These are phyloP conservation scores for Pueraria montana DNA, from an alignment of 306 rosid species.

Conservation along the genomic window DNA sequence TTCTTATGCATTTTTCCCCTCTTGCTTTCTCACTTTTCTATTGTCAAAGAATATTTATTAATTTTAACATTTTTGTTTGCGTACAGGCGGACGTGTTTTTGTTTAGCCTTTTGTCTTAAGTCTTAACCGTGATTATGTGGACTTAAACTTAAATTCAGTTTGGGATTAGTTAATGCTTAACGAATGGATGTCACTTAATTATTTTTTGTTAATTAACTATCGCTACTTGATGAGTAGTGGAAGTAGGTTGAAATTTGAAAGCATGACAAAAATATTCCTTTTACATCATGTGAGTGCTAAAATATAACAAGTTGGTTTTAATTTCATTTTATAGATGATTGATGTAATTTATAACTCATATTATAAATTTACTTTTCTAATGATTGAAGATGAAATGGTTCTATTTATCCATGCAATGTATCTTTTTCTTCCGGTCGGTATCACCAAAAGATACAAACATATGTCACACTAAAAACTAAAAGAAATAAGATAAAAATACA, in stretches of 20 bases:
- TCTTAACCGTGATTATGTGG: background rate
- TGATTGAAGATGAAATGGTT: background rate
- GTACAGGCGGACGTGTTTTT: background rate
- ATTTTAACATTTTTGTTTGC: background rate
- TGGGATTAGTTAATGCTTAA: background rate
- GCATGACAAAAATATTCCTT: background rate
- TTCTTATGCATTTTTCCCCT: no score
- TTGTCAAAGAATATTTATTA: no score
- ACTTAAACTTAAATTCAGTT: background rate
- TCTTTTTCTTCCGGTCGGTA: background rate
- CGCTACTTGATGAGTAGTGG: constrained; percentile 1
- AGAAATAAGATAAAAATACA: background rate
- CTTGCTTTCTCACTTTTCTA: no score
- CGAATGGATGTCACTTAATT: constrained; percentile 11
- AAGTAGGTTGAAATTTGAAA: background rate
- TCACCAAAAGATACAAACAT: background rate
- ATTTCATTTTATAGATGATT: background rate
- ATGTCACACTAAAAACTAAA: no score
- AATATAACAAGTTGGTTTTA: background rate
- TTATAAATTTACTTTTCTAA: background rate
- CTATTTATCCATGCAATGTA: background rate
- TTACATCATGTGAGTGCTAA: background rate
- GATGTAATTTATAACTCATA: background rate
- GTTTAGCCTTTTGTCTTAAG: background rate
- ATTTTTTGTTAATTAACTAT: background rate